These are phyloP conservation scores for Coemansia sp. DNA, from an alignment of 192 early-diverging fungal species.

Conservation along the genomic window DNA sequence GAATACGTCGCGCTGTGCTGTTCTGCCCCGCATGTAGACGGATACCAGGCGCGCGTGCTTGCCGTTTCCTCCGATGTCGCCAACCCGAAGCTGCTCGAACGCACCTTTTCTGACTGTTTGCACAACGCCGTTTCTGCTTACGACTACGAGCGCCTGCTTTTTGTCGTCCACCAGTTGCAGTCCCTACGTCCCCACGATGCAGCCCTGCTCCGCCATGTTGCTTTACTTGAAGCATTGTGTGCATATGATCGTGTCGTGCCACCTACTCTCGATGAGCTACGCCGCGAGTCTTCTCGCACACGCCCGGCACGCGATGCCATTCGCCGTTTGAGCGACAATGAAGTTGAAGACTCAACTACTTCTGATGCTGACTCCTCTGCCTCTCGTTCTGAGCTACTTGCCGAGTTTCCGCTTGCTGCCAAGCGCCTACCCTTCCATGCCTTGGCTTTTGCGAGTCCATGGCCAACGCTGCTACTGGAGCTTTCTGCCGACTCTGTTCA, in stretches of 20 bases:
- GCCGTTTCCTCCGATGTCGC: constrained; percentile 52
- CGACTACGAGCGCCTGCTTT: constrained; percentile 66
- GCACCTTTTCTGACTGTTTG: constrained; percentile 49
- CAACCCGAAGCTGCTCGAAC: constrained; percentile 60
- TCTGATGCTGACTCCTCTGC: not conserved
- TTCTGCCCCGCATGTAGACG: constrained; percentile 28
- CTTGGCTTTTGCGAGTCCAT: constrained; percentile 52
- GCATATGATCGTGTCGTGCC: constrained; percentile 52
- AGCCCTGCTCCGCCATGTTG: constrained; percentile 31
- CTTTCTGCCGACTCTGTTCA: constrained; percentile 57
- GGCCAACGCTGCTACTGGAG: constrained; percentile 57
- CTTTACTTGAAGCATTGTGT: constrained; percentile 58
- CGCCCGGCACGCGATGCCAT: constrained; percentile 13
- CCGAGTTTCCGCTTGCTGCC: constrained; percentile 33
- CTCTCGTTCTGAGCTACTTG: constrained; percentile 11
- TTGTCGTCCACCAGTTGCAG: constrained; percentile 59
- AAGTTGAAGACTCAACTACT: not conserved
- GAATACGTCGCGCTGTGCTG: constrained; percentile 52
- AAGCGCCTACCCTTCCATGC: constrained; percentile 65
- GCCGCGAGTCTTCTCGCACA: constrained; percentile 30
- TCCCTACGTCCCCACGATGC: constrained; percentile 52
- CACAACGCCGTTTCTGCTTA: constrained; percentile 58
- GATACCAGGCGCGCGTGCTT: constrained; percentile 55
- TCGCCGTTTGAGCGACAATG: not conserved
- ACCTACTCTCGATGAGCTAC: constrained; percentile 58